A percentile compares a stretch with the other conserved stretches of the same genome.
Conservation (phyloP, 352 stramenopile genomes). For the Phytophthora chlamydospora region DNA sequence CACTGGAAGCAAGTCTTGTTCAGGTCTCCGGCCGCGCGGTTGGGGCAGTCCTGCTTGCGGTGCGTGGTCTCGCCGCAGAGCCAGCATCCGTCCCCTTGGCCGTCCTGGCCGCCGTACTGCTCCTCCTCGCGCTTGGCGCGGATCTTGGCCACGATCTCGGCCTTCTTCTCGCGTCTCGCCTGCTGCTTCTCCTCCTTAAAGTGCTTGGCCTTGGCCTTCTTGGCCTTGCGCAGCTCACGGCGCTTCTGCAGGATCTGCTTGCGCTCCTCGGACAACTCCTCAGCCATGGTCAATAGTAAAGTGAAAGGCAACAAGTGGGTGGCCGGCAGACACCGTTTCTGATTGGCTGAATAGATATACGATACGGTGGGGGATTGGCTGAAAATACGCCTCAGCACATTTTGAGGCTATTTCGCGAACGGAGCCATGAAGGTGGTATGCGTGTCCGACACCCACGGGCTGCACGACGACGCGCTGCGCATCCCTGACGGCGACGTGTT, state of each 20-base stretch:
- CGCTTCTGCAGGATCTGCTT: conserved; percentile 52
- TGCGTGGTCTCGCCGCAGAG: conserved; percentile 73
- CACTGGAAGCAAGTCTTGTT: conserved; percentile 89
- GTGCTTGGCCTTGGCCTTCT: conserved; percentile 74
- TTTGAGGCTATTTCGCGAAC: too few relatives aligned
- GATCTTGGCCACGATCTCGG: conserved; percentile 79
- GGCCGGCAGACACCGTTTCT: too few relatives aligned
- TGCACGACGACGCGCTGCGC: conserved; percentile 69
- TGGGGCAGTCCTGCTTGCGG: conserved; percentile 83
- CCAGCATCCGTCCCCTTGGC: conserved; percentile 51
- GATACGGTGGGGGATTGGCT: neutral
- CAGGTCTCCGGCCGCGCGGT: conserved; percentile 63
- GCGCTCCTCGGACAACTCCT: conserved; percentile 38
- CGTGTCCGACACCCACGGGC: conserved; percentile 79
- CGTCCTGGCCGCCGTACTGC: conserved; percentile 38
- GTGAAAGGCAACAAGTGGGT: too few relatives aligned
- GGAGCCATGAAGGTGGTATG: conserved; percentile 66
- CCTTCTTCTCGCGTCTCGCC: conserved; percentile 74
- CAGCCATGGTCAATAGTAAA: conserved; percentile 8
- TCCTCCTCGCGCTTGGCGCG: conserved; percentile 72
- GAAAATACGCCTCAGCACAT: too few relatives aligned
- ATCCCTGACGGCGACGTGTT: conserved; percentile 85
- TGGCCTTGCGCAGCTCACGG: conserved; percentile 79
- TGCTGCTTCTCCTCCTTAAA: conserved; percentile 73
- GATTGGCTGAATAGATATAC: neutral